Percentiles rank a stretch among this genome's conserved stretches.
Conservation (phyloP, 208 protist species). For the Trypanosoma brucei region DNA sequence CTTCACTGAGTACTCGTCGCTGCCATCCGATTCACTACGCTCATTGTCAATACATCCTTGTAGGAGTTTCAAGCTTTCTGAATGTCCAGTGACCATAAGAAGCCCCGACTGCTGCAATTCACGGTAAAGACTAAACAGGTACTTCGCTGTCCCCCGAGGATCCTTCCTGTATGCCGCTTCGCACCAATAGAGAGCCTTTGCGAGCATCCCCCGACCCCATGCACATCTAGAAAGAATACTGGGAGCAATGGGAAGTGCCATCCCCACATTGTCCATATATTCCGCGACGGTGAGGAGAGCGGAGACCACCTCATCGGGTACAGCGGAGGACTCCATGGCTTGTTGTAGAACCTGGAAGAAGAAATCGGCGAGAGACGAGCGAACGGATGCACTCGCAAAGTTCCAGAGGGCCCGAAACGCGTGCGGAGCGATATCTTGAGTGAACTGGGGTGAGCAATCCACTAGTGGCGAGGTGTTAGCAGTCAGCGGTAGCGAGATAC, state of each 20-base stretch:
- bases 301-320: constrained; percentile 72
- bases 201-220: constrained; percentile 83
- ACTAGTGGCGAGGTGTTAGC: constrained; percentile 63
- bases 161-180: constrained; percentile 79
- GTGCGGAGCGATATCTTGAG: constrained; percentile 53
- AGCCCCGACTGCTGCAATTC: constrained; percentile 73
- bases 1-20: constrained; percentile 34
- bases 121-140: constrained; percentile 77
- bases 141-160: constrained; percentile 55
- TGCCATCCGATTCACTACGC: constrained; percentile 29
- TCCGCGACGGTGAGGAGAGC: constrained; percentile 69
- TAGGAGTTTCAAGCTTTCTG: constrained; percentile 59
- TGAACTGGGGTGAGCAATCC: constrained; percentile 60
- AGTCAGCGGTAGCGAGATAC: constrained; percentile 54
- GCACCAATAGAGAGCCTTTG: constrained; percentile 84
- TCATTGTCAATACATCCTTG: constrained; percentile 62
- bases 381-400: constrained; percentile 56
- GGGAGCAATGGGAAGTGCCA: constrained; percentile 57
- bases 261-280: constrained; percentile 84
- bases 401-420: constrained; percentile 79
- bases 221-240: constrained; percentile 72
- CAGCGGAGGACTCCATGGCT: constrained; percentile 41
- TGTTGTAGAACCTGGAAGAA: constrained; percentile 57
- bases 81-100: constrained; percentile 76
- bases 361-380: constrained; percentile 55